Evolutionary conservation across 305 asterid species (phyloP), one percentile per base, ranked within the genome.

Genomic region (Stenogyne calaminthoides): DNA sequence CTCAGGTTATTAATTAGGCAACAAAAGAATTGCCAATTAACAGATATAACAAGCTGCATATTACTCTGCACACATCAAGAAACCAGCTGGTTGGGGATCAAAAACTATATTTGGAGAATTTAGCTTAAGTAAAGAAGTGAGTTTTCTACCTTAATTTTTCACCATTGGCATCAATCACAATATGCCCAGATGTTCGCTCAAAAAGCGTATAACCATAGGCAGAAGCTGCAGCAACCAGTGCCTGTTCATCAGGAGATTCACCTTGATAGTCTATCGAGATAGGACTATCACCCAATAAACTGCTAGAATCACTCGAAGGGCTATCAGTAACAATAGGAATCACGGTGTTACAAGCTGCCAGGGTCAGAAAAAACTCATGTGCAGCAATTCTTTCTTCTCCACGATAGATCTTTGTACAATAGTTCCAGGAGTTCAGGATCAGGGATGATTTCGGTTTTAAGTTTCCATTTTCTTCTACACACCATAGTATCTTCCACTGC

Each of bases 211-310:
- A 95, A 34, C 91, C 97, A 87, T 92, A 92, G 40, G 97, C 92
- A 62, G 96, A 87, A 49, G 99, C 95, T 61, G 98, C 98, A 80
- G 96, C 82, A 74, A 88, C 98, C 72, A 95, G 74, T 71, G 99
- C 98, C 83, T 89, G 96, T 83, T 95, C 99, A 68, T 95, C 99
- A 64, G 99, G 99, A 78, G 98, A 95, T 84, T 95, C 99, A 25
- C 99, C 98, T 84, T 92, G 99, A 83, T 92, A 95, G 55, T 80
- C 89, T 80, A 95, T 82, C 76, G 89, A 73, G 78, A 75, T 80
- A 61, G 51, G 76, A 76, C 72, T 18, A 47, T 79, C 84, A 52
- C 69, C 68, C 46, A 70, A 58, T 51, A 82, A 76, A 83, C 74
- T 67, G 70, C 71, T 82, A 7, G 71, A 75, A 72, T 66, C 80